phyloP scores from a whole-genome alignment of 495 filamentous ascomycete species.

The Hyphodiscus hymeniophilus region DNA sequence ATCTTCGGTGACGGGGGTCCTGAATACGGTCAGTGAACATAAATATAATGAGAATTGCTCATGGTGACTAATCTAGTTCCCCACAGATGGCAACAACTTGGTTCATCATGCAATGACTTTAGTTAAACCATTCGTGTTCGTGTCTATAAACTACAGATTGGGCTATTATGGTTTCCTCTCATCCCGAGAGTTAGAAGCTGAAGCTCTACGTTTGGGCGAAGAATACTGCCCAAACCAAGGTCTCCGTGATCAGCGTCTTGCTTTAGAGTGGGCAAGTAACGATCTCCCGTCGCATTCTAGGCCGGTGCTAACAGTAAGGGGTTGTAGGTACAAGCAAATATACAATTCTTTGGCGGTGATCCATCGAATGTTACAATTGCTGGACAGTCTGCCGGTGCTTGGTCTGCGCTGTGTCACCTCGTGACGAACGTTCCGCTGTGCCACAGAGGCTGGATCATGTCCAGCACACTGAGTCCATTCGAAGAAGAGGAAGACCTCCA shows the following conservation, averaged over 20 bases:
- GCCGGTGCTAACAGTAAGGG: not conserved
- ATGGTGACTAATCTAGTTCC: conserved; percentile 35
- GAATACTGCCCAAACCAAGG: conserved; percentile 49
- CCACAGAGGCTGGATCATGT: not conserved
- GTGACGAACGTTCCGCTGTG: not conserved
- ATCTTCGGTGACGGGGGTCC: not conserved
- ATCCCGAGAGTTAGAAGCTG: conserved; percentile 43
- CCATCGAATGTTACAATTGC: conserved; percentile 50
- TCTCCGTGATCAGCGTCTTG: conserved; percentile 33
- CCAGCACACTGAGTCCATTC: not conserved
- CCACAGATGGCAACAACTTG: conserved; percentile 36
- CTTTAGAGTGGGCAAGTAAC: conserved; percentile 31
- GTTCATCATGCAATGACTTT: conserved; percentile 41
- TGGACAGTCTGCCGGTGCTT: conserved; percentile 62
- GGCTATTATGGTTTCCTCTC: conserved; percentile 50
- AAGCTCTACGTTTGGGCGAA: conserved; percentile 24
- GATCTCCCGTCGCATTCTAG: no score
- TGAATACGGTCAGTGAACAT: conserved; percentile 6
- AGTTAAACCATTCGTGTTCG: conserved; percentile 53
- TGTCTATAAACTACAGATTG: conserved; percentile 53
- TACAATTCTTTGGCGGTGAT: conserved; percentile 58
- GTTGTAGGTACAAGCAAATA: conserved; percentile 59
- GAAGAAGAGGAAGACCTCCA: not conserved
- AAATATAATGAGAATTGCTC: no score
- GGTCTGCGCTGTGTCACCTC: conserved; percentile 32